phyloP scores from a whole-genome alignment of 2,329 filamentous ascomycete species.

The Pseudogymnoascus sp. region DNA sequence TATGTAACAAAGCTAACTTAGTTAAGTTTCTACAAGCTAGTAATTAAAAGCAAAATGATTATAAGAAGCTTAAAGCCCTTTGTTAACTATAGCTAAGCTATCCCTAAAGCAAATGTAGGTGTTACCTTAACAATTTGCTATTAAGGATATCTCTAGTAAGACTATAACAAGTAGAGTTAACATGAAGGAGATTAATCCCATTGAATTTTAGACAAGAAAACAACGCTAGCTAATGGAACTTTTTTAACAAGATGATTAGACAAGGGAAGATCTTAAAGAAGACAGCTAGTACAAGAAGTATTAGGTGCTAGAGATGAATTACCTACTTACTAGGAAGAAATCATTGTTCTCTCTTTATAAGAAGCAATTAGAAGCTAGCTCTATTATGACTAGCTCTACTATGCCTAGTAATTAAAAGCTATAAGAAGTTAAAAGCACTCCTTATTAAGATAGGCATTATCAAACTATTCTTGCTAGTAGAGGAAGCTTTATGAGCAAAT shows the following conservation, averaged over 20 bases:
- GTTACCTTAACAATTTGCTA: conserved; percentile 14
- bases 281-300: conserved; percentile 11
- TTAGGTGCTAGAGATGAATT: conserved; percentile 22
- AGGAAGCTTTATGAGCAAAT: conserved; percentile 34
- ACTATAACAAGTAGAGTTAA: conserved; percentile 8
- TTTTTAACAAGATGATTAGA: conserved; percentile 18
- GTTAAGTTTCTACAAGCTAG: conserved; percentile 17
- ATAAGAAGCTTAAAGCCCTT: conserved; percentile 15
- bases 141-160: conserved; percentile 15
- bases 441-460: conserved; percentile 32
- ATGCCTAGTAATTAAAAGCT: conserved; percentile 34
- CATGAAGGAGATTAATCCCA: conserved; percentile 20
- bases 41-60: conserved; percentile 20
- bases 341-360: conserved; percentile 24
- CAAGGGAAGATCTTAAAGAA: conserved; percentile 1
- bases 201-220: conserved; percentile 24
- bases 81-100: conserved; percentile 6
- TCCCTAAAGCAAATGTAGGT: conserved; percentile 13
- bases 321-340: conserved; percentile 28
- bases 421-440: conserved; percentile 32
- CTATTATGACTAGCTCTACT: conserved; percentile 18
- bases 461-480: conserved; percentile 31
- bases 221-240: conserved; percentile 24
- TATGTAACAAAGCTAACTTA: conserved; percentile 19
- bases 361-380: conserved; percentile 25